Conservation (phyloP, 352 stramenopile genomes). For the Phytophthora ohioensis region DNA sequence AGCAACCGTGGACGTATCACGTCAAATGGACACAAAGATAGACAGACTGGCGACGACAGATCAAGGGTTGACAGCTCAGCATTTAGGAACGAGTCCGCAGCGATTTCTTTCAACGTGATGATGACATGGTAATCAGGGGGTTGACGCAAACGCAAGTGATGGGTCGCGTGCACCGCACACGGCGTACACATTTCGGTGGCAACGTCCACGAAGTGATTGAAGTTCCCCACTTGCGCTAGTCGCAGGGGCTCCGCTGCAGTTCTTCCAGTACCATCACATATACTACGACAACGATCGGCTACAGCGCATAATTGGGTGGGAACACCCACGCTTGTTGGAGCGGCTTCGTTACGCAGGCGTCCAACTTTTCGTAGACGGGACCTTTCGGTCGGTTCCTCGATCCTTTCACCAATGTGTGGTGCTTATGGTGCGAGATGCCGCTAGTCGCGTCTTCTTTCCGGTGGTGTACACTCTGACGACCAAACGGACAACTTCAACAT, state of each 20-base stretch:
- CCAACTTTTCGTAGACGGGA: slow-evolving; percentile 37
- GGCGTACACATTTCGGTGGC: no score
- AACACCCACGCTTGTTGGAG: slow-evolving; percentile 18
- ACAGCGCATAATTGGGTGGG: slow-evolving; percentile 30
- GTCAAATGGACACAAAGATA: no score
- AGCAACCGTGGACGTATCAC: background rate
- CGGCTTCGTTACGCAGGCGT: background rate
- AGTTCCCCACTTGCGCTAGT: slow-evolving; percentile 1
- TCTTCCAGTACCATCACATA: slow-evolving; percentile 1
- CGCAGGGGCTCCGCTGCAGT: background rate
- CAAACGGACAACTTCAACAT: background rate
- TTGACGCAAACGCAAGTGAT: no score
- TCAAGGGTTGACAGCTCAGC: no score
- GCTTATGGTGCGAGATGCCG: slow-evolving; percentile 28
- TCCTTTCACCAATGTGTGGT: slow-evolving; percentile 29
- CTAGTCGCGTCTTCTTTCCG: slow-evolving; percentile 14
- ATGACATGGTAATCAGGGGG: no score
- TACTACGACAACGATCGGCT: background rate
- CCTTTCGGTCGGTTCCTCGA: slow-evolving; percentile 20
- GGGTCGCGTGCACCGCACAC: no score
- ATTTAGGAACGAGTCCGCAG: no score
- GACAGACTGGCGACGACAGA: no score
- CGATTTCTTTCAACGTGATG: no score
- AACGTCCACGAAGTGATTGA: no score
- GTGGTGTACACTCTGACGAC: background rate